Evolutionary conservation across 2,329 filamentous ascomycete species (phyloP).

Genomic region (Microsporum audouinii): DNA sequence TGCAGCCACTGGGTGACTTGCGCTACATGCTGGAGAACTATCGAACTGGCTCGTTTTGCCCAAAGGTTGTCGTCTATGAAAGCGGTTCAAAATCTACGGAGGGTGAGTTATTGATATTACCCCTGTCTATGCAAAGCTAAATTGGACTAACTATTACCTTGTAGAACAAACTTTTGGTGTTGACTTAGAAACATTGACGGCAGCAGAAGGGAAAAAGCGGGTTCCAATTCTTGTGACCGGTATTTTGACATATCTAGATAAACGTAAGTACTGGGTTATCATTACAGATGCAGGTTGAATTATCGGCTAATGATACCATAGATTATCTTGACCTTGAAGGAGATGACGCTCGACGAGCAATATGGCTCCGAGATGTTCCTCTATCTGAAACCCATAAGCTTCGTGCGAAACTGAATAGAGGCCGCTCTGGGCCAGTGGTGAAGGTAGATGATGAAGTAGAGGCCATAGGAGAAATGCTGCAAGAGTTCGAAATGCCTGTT

Average conservation of each 20-base stretch:
- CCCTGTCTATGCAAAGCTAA: background rate
- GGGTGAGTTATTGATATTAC: constrained; percentile 30
- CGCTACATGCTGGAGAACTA: constrained; percentile 95
- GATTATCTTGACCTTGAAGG: constrained; percentile 95
- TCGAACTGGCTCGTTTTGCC: constrained; percentile 82
- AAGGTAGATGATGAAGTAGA: background rate
- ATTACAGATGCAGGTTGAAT: background rate
- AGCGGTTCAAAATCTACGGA: constrained; percentile 99
- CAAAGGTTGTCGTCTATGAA: constrained; percentile 85
- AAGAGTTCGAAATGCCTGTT: constrained; percentile 86
- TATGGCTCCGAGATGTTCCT: constrained; percentile 91
- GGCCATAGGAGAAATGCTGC: constrained; percentile 49
- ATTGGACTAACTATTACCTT: background rate
- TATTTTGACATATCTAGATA: constrained; percentile 86
- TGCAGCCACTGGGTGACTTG: constrained; percentile 83
- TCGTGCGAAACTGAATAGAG: constrained; percentile 72
- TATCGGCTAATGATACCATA: constrained; percentile 15
- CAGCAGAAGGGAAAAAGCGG: constrained; percentile 77
- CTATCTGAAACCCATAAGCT: constrained; percentile 74
- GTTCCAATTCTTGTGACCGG: constrained; percentile 88
- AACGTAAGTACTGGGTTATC: constrained; percentile 40
- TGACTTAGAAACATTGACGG: constrained; percentile 86
- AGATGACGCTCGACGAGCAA: constrained; percentile 78
- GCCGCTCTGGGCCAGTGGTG: constrained; percentile 57
- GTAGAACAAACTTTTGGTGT: constrained; percentile 91